Conservation (phyloP, 257 asterid genomes). For the Thymus mandschuricus region DNA sequence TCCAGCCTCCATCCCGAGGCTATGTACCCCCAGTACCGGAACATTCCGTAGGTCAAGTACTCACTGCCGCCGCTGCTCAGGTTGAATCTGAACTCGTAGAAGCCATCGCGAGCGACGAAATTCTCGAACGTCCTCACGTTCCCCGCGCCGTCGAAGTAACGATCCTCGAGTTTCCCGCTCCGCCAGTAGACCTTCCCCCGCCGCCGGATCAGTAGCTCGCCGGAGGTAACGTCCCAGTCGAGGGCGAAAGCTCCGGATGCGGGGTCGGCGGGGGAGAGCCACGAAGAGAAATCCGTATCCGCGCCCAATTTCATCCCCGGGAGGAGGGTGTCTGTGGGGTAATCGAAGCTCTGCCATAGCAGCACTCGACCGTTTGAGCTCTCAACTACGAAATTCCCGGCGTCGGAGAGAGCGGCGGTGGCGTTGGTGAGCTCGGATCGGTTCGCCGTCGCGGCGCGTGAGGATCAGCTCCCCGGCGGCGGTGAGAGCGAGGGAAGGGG, state of each 20-base stretch:
- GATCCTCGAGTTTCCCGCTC: slow-evolving; percentile 26
- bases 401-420: slow-evolving; percentile 41
- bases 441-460: slow-evolving; percentile 15
- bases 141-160: neutral
- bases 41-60: neutral
- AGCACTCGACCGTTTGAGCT: slow-evolving; percentile 5
- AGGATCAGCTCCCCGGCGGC: slow-evolving; percentile 35
- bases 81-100: neutral
- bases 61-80: neutral
- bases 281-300: slow-evolving; percentile 55
- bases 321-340: slow-evolving; percentile 59
- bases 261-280: slow-evolving; percentile 38
- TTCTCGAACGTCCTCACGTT: neutral
- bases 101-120: neutral
- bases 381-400: slow-evolving; percentile 48
- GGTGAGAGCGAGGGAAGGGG: slow-evolving; percentile 34
- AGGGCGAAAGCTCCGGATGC: slow-evolving; percentile 53
- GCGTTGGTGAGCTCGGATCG: slow-evolving; percentile 14
- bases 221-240: slow-evolving; percentile 37
- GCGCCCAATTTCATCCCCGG: slow-evolving; percentile 60
- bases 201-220: slow-evolving; percentile 37
- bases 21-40: neutral
- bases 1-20: neutral
- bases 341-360: slow-evolving; percentile 62
- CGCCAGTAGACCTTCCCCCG: slow-evolving; percentile 45